These are phyloP conservation scores for Eucalyptus sideroxylon DNA, from an alignment of 345 rosid genomes.

Conservation along the genomic window DNA sequence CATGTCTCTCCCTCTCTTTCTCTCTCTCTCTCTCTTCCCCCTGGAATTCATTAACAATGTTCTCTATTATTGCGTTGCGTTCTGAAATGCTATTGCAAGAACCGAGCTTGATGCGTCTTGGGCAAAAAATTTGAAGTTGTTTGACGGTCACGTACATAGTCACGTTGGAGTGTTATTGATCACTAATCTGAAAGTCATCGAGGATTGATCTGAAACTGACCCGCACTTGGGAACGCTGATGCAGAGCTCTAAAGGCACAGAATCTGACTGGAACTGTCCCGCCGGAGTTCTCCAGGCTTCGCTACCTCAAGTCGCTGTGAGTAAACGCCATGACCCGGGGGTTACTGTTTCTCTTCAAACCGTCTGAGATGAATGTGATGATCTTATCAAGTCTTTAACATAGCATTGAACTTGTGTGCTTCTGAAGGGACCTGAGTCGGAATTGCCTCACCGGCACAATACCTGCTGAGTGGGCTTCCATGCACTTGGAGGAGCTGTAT, in stretches of 20 bases:
- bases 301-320: constrained; percentile 55
- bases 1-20: constrained; percentile 22
- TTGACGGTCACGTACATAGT: not conserved
- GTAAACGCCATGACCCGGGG: not conserved
- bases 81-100: not conserved
- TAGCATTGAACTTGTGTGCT: not conserved
- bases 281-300: constrained; percentile 63
- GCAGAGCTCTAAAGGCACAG: constrained; percentile 57
- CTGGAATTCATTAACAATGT: not conserved
- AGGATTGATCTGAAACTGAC: not conserved
- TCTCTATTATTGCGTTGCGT: not conserved
- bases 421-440: constrained; percentile 67
- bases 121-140: not conserved
- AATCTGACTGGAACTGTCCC: constrained; percentile 63
- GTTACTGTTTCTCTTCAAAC: not conserved
- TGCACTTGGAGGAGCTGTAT: constrained; percentile 62
- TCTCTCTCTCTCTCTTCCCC: not conserved
- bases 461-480: constrained; percentile 66
- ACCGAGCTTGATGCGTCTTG: not conserved
- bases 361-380: not conserved
- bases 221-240: not conserved
- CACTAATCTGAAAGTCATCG: not conserved
- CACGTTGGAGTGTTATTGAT: not conserved
- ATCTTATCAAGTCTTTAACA: no score
- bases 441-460: constrained; percentile 61